A percentile compares a stretch with the other conserved stretches of the same genome.
These are phyloP conservation scores for Candida multigemmis DNA, from an alignment of 805 yeast species.

Conservation along the genomic window DNA sequence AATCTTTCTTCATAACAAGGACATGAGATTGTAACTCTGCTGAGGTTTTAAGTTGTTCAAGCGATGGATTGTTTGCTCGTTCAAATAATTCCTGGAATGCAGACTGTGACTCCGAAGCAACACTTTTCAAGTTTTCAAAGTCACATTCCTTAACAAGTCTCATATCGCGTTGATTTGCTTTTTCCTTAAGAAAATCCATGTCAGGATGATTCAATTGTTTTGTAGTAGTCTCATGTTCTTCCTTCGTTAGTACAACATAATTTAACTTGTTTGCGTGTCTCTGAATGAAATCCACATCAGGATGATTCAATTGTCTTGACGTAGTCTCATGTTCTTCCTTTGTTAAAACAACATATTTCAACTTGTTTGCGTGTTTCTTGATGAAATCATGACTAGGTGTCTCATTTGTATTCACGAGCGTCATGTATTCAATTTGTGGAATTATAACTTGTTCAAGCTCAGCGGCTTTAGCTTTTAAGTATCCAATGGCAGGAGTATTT, in stretches of 20 bases:
- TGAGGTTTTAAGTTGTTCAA: constrained; percentile 12
- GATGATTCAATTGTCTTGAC: no score
- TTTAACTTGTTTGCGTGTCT: no score
- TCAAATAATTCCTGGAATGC: constrained; percentile 16
- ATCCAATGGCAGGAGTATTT: constrained; percentile 11
- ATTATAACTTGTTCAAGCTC: constrained; percentile 5
- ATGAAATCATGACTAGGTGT: no score
- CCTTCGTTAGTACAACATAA: constrained; percentile 1
- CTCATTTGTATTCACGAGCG: no score
- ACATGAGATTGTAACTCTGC: no score
- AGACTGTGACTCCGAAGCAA: no score
- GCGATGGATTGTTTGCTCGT: constrained; percentile 16
- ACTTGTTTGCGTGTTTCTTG: no score
- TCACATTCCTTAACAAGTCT: no score
- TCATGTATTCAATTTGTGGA: no score
- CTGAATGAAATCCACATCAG: no score
- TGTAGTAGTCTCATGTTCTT: constrained; percentile 2
- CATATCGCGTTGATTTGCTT: constrained; percentile 1
- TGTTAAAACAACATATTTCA: constrained; percentile 1
- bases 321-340: constrained; percentile 1
- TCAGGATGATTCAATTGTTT: constrained; percentile 1
- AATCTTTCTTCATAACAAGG: no score
- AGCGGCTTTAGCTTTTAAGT: constrained; percentile 4
- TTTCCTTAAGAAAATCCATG: constrained; percentile 1
- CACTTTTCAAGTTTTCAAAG: no score